Conservation (phyloP, 2,329 filamentous ascomycete species). For the Dactylellina sp. region DNA sequence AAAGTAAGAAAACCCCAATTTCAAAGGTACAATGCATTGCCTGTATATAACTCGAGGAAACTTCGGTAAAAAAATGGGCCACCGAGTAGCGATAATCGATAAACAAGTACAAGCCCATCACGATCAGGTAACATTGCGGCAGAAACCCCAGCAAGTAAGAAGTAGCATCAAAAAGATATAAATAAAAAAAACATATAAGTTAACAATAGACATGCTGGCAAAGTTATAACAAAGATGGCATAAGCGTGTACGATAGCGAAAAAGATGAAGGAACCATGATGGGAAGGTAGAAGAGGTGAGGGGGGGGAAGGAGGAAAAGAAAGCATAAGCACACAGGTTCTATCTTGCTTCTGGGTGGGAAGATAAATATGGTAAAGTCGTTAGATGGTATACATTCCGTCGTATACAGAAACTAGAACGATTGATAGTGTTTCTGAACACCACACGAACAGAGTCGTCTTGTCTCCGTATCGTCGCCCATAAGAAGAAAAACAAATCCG, state of each 20-base stretch:
- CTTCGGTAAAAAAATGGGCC: constrained; percentile 5
- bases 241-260: constrained; percentile 59
- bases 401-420: constrained; percentile 40
- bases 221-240: constrained; percentile 26
- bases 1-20: not conserved
- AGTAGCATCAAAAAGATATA: constrained; percentile 1
- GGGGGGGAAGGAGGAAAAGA: constrained; percentile 40
- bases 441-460: constrained; percentile 30
- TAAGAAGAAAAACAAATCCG: constrained; percentile 26
- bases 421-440: constrained; percentile 43
- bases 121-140: constrained; percentile 20
- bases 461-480: constrained; percentile 25
- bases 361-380: constrained; percentile 36
- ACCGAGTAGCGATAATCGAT: constrained; percentile 2
- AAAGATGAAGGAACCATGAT: constrained; percentile 56
- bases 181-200: constrained; percentile 19
- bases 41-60: constrained; percentile 23
- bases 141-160: constrained; percentile 18
- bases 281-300: constrained; percentile 46
- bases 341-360: constrained; percentile 32
- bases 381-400: constrained; percentile 53
- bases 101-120: constrained; percentile 43
- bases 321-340: constrained; percentile 42
- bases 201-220: constrained; percentile 20
- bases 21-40: constrained; percentile 32